These are phyloP conservation scores for Arctium minus DNA, from an alignment of 129 eudicot species.

Conservation along the genomic window DNA sequence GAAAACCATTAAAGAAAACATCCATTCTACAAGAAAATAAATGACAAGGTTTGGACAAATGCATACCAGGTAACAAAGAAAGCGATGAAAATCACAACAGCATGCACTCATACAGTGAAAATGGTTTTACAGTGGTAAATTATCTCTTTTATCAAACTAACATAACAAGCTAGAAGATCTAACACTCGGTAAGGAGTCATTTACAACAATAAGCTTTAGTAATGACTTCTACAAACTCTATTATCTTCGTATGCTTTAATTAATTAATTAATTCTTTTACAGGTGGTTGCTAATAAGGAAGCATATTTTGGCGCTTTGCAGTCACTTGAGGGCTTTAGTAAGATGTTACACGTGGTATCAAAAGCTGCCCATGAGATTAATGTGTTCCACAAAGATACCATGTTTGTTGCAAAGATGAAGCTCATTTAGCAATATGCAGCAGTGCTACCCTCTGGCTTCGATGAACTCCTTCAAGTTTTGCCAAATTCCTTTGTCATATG, in stretches of 20 bases:
- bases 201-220: slow-evolving; percentile 4
- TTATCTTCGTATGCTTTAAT: background rate
- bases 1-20: background rate
- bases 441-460: slow-evolving; percentile 17
- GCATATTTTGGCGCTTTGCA: background rate
- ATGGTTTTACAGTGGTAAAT: background rate
- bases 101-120: background rate
- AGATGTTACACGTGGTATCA: background rate
- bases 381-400: slow-evolving; percentile 5
- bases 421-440: background rate
- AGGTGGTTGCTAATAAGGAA: background rate
- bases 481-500: slow-evolving; percentile 59
- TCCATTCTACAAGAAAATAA: too few relatives aligned
- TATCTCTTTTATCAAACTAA: background rate
- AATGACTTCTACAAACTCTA: background rate
- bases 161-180: slow-evolving; percentile 12
- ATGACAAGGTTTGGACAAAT: background rate
- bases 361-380: background rate
- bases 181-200: background rate
- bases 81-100: background rate
- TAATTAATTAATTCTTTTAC: background rate
- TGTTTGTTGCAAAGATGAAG: background rate
- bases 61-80: background rate
- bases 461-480: slow-evolving; percentile 56
- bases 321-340: slow-evolving; percentile 3